Percentiles rank a stretch among this genome's conserved stretches.
phyloP scores from a whole-genome alignment of 768 basidiomycete species.

The Russula vinacea region DNA sequence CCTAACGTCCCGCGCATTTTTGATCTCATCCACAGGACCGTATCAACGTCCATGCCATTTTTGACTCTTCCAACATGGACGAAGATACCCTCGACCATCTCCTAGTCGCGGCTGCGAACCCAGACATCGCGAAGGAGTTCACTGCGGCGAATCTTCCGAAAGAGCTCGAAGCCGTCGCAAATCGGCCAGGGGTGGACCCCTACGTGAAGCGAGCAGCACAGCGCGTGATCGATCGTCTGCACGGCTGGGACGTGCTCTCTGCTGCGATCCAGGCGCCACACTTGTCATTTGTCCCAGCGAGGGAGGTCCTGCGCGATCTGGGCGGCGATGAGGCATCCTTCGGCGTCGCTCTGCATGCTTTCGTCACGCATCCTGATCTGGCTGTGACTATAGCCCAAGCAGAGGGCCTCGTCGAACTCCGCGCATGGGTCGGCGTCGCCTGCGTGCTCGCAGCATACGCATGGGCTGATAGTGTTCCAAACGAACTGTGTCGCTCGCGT shows the following conservation, averaged over 20 bases:
- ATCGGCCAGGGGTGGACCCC: conserved; percentile 40
- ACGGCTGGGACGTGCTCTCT: conserved; percentile 59
- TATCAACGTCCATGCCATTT: conserved; percentile 53
- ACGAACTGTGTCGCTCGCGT: conserved; percentile 60
- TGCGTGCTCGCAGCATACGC: conserved; percentile 68
- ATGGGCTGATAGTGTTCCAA: conserved; percentile 76
- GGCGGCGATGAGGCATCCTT: conserved; percentile 62
- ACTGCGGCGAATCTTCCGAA: conserved; percentile 43
- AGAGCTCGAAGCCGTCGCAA: conserved; percentile 41
- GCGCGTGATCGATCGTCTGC: conserved; percentile 49
- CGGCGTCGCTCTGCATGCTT: conserved; percentile 70
- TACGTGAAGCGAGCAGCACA: conserved; percentile 46
- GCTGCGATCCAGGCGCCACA: conserved; percentile 55
- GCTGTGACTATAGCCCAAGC: conserved; percentile 35
- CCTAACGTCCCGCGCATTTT: background rate
- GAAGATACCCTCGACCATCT: conserved; percentile 54
- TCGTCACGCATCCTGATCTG: conserved; percentile 58
- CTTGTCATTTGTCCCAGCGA: conserved; percentile 50
- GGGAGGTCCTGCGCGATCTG: conserved; percentile 55
- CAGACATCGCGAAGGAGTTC: conserved; percentile 58
- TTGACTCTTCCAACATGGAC: conserved; percentile 52
- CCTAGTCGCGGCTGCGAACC: conserved; percentile 63
- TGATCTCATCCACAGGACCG: conserved; percentile 44
- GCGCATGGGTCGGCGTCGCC: conserved; percentile 65
- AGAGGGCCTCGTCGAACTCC: conserved; percentile 54